A percentile compares a stretch with the other conserved stretches of the same genome.
Evolutionary conservation across 129 eudicot species (phyloP).

Genomic region (Flaveria ramosissima): DNA sequence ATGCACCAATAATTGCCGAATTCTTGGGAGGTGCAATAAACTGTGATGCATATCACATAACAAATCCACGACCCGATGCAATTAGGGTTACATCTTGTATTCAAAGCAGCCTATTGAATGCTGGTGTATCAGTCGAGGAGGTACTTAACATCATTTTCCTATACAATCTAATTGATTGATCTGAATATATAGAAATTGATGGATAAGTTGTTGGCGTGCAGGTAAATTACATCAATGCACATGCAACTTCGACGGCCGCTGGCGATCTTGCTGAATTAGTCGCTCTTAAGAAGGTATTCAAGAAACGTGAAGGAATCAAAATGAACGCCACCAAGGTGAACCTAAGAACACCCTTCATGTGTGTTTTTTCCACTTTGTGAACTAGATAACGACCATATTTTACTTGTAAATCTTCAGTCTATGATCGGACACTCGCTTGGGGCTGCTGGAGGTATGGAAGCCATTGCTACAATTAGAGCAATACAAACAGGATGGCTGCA

Average conservation of each 20-base stretch:
- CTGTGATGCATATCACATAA: conserved; percentile 26
- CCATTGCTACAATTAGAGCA: conserved; percentile 15
- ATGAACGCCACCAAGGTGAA: conserved; percentile 28
- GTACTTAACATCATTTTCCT: background rate
- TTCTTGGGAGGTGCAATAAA: conserved; percentile 25
- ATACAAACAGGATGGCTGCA: conserved; percentile 29
- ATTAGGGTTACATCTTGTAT: conserved; percentile 11
- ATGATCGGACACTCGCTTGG: conserved; percentile 15
- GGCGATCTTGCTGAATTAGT: conserved; percentile 7
- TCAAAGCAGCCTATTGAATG: background rate
- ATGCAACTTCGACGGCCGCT: background rate
- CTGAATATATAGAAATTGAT: background rate
- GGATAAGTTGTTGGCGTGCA: background rate
- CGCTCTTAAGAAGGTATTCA: conserved; percentile 1
- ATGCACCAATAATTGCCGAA: conserved; percentile 20
- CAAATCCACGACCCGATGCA: conserved; percentile 12
- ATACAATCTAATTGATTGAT: background rate
- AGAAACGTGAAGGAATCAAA: background rate
- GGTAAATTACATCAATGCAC: conserved; percentile 29
- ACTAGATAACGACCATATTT: background rate
- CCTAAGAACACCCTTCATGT: background rate
- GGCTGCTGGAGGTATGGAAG: conserved; percentile 25
- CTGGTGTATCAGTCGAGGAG: conserved; percentile 24
- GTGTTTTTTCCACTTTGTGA: background rate
- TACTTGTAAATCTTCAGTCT: background rate